Evolutionary conservation across 2,329 filamentous ascomycete genomes (phyloP).

Genomic region (Apiospora malaysiana): DNA sequence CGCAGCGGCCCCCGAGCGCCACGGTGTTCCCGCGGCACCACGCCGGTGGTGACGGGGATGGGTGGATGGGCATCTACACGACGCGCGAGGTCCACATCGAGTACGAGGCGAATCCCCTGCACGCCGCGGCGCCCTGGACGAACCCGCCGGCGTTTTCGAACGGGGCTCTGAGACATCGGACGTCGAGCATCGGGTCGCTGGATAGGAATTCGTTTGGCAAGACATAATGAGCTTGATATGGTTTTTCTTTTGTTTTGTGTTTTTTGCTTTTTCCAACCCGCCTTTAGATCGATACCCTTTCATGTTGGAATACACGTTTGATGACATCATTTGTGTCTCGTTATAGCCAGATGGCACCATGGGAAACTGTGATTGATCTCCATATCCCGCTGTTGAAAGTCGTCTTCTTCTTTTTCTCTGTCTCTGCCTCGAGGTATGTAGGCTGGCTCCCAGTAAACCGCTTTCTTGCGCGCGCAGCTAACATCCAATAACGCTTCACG

Average conservation of each 20-base stretch:
- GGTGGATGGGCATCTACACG: constrained; percentile 17
- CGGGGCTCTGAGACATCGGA: neutral
- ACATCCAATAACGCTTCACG: neutral
- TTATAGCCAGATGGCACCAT: no score
- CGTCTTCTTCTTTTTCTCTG: no score
- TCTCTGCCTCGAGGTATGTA: no score
- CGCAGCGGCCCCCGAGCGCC: neutral
- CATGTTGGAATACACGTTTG: neutral
- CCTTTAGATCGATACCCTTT: neutral
- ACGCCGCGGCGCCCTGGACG: constrained; percentile 10
- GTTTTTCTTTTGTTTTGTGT: no score
- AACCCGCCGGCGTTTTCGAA: neutral
- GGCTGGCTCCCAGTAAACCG: neutral
- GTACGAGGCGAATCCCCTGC: constrained; percentile 12
- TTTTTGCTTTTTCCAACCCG: no score
- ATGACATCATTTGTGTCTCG: no score
- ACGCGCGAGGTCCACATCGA: constrained; percentile 18
- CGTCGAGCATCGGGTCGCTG: neutral
- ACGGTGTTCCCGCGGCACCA: neutral
- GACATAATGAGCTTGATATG: neutral
- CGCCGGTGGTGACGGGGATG: neutral
- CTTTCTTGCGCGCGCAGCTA: neutral
- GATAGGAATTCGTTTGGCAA: neutral
- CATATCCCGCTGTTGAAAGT: no score
- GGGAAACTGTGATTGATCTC: neutral